phyloP scores from a whole-genome alignment of 2,329 filamentous ascomycete genomes.

The Curvularia sp. region DNA sequence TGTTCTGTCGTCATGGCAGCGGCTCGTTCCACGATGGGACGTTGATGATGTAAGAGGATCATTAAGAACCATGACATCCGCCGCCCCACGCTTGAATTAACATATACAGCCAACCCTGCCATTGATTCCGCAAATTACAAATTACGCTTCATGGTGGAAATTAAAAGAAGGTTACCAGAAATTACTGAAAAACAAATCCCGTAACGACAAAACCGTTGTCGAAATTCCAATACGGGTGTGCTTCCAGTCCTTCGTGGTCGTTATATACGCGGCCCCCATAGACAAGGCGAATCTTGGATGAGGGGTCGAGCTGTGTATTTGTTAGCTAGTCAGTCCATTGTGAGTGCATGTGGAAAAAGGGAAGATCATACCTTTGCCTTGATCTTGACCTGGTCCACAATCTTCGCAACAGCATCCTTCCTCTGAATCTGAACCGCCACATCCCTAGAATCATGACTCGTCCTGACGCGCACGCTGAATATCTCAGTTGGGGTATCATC shows the following conservation, averaged over 20 bases:
- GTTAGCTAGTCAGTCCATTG: slow-evolving; percentile 14
- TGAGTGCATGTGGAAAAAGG: neutral
- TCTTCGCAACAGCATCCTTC: slow-evolving; percentile 65
- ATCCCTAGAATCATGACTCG: slow-evolving; percentile 52
- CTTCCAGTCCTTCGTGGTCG: slow-evolving; percentile 68
- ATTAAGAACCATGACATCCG: neutral
- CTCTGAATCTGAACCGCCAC: slow-evolving; percentile 45
- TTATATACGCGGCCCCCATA: slow-evolving; percentile 84
- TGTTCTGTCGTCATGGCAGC: slow-evolving; percentile 7
- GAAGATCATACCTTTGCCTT: slow-evolving; percentile 66
- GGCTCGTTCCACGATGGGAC: neutral
- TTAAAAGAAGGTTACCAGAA: neutral
- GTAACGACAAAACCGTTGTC: slow-evolving; percentile 45
- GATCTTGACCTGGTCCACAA: slow-evolving; percentile 69
- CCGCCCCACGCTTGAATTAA: too few relatives aligned
- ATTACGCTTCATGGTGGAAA: too few relatives aligned
- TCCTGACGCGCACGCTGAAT: slow-evolving; percentile 45
- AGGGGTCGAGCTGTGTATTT: slow-evolving; percentile 58
- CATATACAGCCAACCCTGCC: too few relatives aligned
- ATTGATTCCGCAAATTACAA: neutral
- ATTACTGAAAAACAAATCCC: slow-evolving; percentile 19
- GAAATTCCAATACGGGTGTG: slow-evolving; percentile 74
- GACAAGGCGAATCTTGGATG: slow-evolving; percentile 71
- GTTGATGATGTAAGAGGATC: slow-evolving; percentile 7
- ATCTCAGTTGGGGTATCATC: slow-evolving; percentile 32